Conservation (phyloP, 768 basidiomycete genomes). For the Tylopilus intermedius region DNA sequence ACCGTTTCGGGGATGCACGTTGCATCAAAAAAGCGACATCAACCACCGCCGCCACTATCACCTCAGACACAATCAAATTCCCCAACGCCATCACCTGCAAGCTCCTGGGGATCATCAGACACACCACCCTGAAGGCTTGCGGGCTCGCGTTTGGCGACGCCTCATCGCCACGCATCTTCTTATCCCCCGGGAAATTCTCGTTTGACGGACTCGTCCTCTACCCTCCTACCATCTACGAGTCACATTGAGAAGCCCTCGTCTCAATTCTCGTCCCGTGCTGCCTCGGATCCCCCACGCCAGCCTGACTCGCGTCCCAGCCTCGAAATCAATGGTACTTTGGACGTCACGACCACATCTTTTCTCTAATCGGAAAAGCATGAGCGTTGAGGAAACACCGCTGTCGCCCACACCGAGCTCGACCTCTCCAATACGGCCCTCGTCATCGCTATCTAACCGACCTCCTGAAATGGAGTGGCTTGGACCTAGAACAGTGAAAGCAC, state of each 20-base stretch:
- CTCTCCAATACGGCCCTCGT: slow-evolving; percentile 32
- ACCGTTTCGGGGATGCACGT: slow-evolving; percentile 10
- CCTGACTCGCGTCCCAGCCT: slow-evolving; percentile 18
- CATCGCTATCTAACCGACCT: slow-evolving; percentile 35
- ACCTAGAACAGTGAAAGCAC: slow-evolving; percentile 64
- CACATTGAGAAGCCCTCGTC: slow-evolving; percentile 12
- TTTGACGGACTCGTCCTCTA: background rate
- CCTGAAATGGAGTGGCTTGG: slow-evolving; percentile 58
- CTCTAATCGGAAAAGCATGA: slow-evolving; percentile 56
- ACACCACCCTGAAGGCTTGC: slow-evolving; percentile 8
- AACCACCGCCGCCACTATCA: slow-evolving; percentile 28
- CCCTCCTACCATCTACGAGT: slow-evolving; percentile 1
- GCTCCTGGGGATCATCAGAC: slow-evolving; percentile 23
- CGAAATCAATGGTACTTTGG: slow-evolving; percentile 19
- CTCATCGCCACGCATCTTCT: slow-evolving; percentile 22
- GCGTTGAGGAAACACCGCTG: slow-evolving; percentile 48
- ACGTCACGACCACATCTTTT: slow-evolving; percentile 31
- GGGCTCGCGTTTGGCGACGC: slow-evolving; percentile 17
- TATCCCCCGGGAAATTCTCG: slow-evolving; percentile 18
- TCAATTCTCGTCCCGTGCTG: slow-evolving; percentile 20
- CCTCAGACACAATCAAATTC: slow-evolving; percentile 23
- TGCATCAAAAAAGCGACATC: slow-evolving; percentile 21
- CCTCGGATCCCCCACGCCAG: slow-evolving; percentile 22
- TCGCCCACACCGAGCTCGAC: slow-evolving; percentile 22
- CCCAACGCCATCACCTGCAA: slow-evolving; percentile 20